Evolutionary conservation across 2,329 filamentous ascomycete genomes (phyloP).

Genomic region (Fusarium sp.): DNA sequence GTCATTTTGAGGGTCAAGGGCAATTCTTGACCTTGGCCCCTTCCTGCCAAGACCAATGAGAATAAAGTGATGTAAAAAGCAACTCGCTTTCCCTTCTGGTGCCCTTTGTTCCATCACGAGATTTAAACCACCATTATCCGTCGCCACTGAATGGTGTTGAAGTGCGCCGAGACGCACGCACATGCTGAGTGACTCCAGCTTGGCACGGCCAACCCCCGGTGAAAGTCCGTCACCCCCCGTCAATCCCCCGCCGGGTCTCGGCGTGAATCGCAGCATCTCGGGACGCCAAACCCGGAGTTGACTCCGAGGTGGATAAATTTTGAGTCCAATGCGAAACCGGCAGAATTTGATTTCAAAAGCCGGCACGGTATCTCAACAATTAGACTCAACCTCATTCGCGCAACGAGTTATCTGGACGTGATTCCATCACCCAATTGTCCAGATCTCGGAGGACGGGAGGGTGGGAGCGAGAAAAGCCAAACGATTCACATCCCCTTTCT

Average conservation of each 20-base stretch:
- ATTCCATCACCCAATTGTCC: slow-evolving; percentile 39
- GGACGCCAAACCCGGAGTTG: slow-evolving; percentile 15
- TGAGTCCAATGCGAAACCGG: slow-evolving; percentile 30
- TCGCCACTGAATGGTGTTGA: slow-evolving; percentile 36
- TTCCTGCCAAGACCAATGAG: slow-evolving; percentile 32
- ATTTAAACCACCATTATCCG: slow-evolving; percentile 28
- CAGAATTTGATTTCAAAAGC: slow-evolving; percentile 35
- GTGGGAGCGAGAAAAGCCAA: slow-evolving; percentile 15
- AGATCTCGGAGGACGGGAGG: slow-evolving; percentile 23
- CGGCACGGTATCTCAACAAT: slow-evolving; percentile 21
- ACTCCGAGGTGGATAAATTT: slow-evolving; percentile 9
- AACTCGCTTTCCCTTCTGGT: slow-evolving; percentile 1
- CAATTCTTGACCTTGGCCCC: slow-evolving; percentile 14
- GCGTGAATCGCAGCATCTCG: slow-evolving; percentile 24
- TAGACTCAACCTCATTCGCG: slow-evolving; percentile 35
- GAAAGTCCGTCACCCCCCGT: slow-evolving; percentile 27
- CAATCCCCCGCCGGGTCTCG: slow-evolving; percentile 30
- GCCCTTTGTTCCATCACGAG: slow-evolving; percentile 24
- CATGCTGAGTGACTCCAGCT: background rate
- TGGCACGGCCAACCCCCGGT: slow-evolving; percentile 28
- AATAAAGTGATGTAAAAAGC: slow-evolving; percentile 24
- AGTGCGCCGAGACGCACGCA: slow-evolving; percentile 4
- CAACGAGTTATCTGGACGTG: slow-evolving; percentile 31
- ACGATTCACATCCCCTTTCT: slow-evolving; percentile 24
- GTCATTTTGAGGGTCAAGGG: slow-evolving; percentile 36